Evolutionary conservation across 2,329 filamentous ascomycete genomes (phyloP), one percentile per base, ranked within the genome.

Genomic region (Macrophomina pseudophaseolina): DNA sequence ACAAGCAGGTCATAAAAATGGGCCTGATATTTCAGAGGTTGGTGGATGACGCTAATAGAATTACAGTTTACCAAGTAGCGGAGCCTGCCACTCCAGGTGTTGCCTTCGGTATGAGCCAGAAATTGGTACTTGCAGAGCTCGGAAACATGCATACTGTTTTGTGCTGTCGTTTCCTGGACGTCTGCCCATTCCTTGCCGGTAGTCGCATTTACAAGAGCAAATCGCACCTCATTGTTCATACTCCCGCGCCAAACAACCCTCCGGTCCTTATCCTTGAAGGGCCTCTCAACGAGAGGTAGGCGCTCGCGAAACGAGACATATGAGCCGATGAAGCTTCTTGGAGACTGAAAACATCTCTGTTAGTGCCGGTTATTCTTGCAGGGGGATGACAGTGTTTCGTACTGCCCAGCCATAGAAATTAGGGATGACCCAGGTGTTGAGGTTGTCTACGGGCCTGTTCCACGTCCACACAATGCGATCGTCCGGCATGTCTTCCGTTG

Each of bases 21-120:
- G 67, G 85, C 81, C 6, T 80, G 76, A 79, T 82, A 86, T 52
- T 79, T 74, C 18, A 85, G 77, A 11, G 58, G 58, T n/a, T 79
- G 74, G 67, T 86, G 84, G n/a, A 83, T 77, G 35, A 86, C 74
- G 18, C 84, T 72, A 35, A 86, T 83, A 0, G 79, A 83, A 32
- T 73, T 59, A 63, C 72, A 74, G 51, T 76, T 74, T 44, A 76
- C 75, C 38, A 77, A 67, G 66, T 77, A 78, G 48, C 75, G 74
- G 30, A 76, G 67, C 23, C 74, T 73, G 32, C 74, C 74, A 49
- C 71, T 73, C 69, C 73, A 78, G 11, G 72, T 72, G 60, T 73
- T 67, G 2, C 74, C 71, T 64, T 72, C 71, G 5, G 70, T 72
- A 35, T 72, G 71, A 38, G 68, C 52, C 2, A 68, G 30, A 49